Conservation (phyloP, 805 yeast species). For the Pichia occidentalis region DNA sequence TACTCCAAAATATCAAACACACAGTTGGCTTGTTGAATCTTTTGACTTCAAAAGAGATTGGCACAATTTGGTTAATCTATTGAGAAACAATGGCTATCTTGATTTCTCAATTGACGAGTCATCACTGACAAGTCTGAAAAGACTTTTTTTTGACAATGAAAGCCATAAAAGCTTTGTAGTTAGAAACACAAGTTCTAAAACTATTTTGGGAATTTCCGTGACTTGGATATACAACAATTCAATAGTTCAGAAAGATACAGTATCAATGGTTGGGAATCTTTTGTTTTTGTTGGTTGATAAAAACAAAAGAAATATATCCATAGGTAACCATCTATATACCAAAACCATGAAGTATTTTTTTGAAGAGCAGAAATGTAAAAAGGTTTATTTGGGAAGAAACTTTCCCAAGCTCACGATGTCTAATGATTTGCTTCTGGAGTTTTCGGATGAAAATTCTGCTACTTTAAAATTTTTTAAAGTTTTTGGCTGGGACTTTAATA, state of each 20-base stretch:
- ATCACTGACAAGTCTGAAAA: slow-evolving; percentile 20
- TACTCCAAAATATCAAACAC: slow-evolving; percentile 14
- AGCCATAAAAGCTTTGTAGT: slow-evolving; percentile 49
- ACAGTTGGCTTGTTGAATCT: slow-evolving; percentile 51
- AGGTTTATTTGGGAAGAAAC: slow-evolving; percentile 49
- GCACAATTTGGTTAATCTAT: slow-evolving; percentile 40
- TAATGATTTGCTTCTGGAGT: slow-evolving; percentile 49
- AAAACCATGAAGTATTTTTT: slow-evolving; percentile 17
- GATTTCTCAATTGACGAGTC: slow-evolving; percentile 2
- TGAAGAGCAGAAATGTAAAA: slow-evolving; percentile 23
- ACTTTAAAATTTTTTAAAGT: slow-evolving; percentile 35
- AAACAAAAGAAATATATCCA: slow-evolving; percentile 27
- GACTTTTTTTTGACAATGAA: slow-evolving; percentile 17
- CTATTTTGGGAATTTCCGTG: slow-evolving; percentile 46
- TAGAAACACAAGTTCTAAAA: slow-evolving; percentile 49
- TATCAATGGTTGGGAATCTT: slow-evolving; percentile 28
- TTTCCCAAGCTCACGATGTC: slow-evolving; percentile 46
- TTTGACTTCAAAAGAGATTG: slow-evolving; percentile 48
- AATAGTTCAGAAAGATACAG: slow-evolving; percentile 31
- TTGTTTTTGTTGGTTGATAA: slow-evolving; percentile 39
- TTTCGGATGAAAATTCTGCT: slow-evolving; percentile 35
- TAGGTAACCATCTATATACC: slow-evolving; percentile 4
- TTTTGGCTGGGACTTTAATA: slow-evolving; percentile 40
- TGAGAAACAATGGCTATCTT: slow-evolving; percentile 32
- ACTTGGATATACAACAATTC: slow-evolving; percentile 43